These are phyloP conservation scores for Priceomyces carsonii DNA, from an alignment of 805 yeast genomes.

Conservation along the genomic window DNA sequence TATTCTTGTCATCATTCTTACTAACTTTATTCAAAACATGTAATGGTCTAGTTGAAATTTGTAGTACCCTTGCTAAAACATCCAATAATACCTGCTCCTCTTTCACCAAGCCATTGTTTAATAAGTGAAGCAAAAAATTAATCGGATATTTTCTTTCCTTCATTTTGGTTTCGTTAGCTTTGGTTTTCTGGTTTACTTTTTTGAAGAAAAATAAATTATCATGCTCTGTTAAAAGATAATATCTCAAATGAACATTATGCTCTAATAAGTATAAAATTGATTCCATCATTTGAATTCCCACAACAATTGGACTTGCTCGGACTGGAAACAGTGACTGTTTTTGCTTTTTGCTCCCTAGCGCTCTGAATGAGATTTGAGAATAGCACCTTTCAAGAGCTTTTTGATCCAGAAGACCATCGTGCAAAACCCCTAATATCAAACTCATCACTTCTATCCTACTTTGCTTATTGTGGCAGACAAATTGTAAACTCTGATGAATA, in stretches of 20 bases:
- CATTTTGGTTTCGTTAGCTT: slow-evolving; percentile 29
- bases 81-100: slow-evolving; percentile 80
- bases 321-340: slow-evolving; percentile 47
- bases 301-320: slow-evolving; percentile 65
- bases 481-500: slow-evolving; percentile 64
- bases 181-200: slow-evolving; percentile 32
- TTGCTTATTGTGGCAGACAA: slow-evolving; percentile 73
- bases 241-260: slow-evolving; percentile 63
- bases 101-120: slow-evolving; percentile 63
- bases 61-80: slow-evolving; percentile 69
- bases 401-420: slow-evolving; percentile 71
- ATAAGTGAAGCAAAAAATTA: slow-evolving; percentile 61
- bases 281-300: slow-evolving; percentile 78
- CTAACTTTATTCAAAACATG: slow-evolving; percentile 50
- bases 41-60: slow-evolving; percentile 75
- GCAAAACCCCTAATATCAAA: slow-evolving; percentile 63
- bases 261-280: slow-evolving; percentile 71
- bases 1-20: slow-evolving; percentile 19
- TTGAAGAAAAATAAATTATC: slow-evolving; percentile 42
- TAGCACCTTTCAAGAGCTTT: slow-evolving; percentile 63
- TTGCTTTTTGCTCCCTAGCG: slow-evolving; percentile 28
- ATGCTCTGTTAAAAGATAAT: slow-evolving; percentile 79
- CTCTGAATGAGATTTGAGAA: slow-evolving; percentile 52
- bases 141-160: slow-evolving; percentile 66
- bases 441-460: slow-evolving; percentile 75